Evolutionary conservation across 257 asterid species (phyloP).

Genomic region (Cynanchum wilfordii): DNA sequence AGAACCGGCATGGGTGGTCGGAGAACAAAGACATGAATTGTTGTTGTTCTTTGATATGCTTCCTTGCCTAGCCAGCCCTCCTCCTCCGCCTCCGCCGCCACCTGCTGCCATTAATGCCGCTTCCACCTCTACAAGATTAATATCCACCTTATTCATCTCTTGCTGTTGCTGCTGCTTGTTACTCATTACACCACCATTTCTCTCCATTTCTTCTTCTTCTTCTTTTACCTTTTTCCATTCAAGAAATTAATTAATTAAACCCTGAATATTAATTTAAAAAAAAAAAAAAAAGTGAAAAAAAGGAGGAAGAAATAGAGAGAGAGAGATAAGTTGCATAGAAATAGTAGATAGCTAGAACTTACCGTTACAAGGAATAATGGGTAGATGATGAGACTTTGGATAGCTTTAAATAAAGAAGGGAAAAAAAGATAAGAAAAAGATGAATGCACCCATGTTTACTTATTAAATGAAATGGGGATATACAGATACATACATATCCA

Average conservation of each 20-base stretch:
- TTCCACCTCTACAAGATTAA: constrained; percentile 22
- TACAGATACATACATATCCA: too few relatives aligned
- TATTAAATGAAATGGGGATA: constrained; percentile 7
- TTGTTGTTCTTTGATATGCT: constrained; percentile 47
- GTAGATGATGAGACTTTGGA: constrained; percentile 14
- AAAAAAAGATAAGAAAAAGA: constrained; percentile 31
- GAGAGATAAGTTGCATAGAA: background rate
- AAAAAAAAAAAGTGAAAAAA: too few relatives aligned
- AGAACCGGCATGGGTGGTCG: constrained; percentile 75
- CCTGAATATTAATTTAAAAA: too few relatives aligned
- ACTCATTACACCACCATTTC: constrained; percentile 23
- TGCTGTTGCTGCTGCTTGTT: constrained; percentile 15
- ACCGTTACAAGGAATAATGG: background rate
- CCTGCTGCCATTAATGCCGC: constrained; percentile 14
- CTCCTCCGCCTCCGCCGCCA: constrained; percentile 19
- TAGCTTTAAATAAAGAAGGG: constrained; percentile 27
- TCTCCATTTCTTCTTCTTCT: constrained; percentile 34
- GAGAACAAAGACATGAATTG: constrained; percentile 61
- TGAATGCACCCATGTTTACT: constrained; percentile 12
- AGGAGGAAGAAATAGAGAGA: too few relatives aligned
- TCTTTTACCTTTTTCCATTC: background rate
- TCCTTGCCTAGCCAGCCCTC: constrained; percentile 63
- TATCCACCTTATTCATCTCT: constrained; percentile 45
- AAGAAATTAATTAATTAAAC: background rate
- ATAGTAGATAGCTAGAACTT: background rate